Base-by-base conservation (phyloP, 2,329 filamentous ascomycete species). In the Coniella vitis region DNA sequence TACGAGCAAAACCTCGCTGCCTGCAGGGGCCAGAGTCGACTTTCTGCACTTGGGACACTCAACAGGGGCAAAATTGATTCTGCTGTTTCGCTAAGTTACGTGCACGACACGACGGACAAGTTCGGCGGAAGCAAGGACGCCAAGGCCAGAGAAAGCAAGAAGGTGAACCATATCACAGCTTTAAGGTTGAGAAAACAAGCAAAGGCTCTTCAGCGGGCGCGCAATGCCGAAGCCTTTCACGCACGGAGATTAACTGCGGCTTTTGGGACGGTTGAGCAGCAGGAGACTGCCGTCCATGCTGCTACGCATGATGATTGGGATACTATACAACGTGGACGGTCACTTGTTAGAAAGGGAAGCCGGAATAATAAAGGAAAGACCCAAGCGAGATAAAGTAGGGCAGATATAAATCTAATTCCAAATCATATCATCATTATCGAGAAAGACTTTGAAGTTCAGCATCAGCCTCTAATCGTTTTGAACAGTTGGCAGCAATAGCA, bases 111-210 rank as follows among this genome's bases (percentile, higher is more conserved):
- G 19, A 13, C 10, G 29, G 21, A 37, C 25, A 4, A 21, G 35
- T 4, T 16, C 34, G 10, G 17, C 39, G 12, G 38, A 8, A 29
- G 13, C 3, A 25, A 35, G 25, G 25, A 7, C 17, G 19, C 8
- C 29, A 35, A 38, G 17, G 32, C 36, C 4, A 7, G 12, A 12
- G 22, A 29, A 9, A 32, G 12, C 19, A 44, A 51, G 5, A 58
- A 55, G 34, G 42, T 58, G 16, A 61, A 64, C 25, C 53, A 64
- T 5, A 54, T 59, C 14, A 53, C 59, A 7, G 63, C 62, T 0
- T 53, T 64, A 7, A 55, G 57, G 22, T 43, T 65, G 42, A 55
- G 64, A 7, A 66, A 65, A 52, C 58, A 67, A 38, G 55, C 54
- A 20, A 66, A 63, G 57, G 56, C 60, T 17, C 51, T 48, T 25